Evolutionary conservation across 805 yeast genomes (phyloP).

Genomic region (Suhomyces sp.): DNA sequence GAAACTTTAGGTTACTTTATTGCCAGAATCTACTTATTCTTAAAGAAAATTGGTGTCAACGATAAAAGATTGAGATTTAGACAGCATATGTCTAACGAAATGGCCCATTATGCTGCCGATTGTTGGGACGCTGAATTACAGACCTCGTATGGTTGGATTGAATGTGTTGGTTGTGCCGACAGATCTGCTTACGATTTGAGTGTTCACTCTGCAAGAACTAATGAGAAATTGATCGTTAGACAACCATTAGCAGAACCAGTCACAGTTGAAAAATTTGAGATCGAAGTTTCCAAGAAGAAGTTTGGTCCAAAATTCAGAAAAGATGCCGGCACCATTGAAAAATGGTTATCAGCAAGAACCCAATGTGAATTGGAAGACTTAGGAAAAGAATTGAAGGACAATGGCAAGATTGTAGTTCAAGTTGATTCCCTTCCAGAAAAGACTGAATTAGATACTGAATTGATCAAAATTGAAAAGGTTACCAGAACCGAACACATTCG

Average conservation of each 20-base stretch:
- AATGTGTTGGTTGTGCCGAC: slow-evolving; percentile 99
- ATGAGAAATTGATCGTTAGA: slow-evolving; percentile 93
- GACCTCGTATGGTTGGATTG: slow-evolving; percentile 98
- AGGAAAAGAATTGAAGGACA: slow-evolving; percentile 60
- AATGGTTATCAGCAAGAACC: slow-evolving; percentile 70
- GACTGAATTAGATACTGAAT: slow-evolving; percentile 70
- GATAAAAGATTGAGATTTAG: slow-evolving; percentile 84
- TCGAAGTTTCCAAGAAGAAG: slow-evolving; percentile 87
- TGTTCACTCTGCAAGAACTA: slow-evolving; percentile 93
- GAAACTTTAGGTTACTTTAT: slow-evolving; percentile 96
- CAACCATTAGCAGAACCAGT: slow-evolving; percentile 83
- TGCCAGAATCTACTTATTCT: slow-evolving; percentile 86
- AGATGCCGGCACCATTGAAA: slow-evolving; percentile 90
- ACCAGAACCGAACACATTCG: slow-evolving; percentile 86
- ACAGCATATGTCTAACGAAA: slow-evolving; percentile 97
- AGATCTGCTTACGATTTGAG: slow-evolving; percentile 96
- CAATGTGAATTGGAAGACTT: slow-evolving; percentile 83
- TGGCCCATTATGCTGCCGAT: slow-evolving; percentile 99
- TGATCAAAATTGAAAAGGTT: slow-evolving; percentile 74
- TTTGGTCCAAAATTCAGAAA: slow-evolving; percentile 98
- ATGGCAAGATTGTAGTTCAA: slow-evolving; percentile 62
- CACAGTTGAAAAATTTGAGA: slow-evolving; percentile 78
- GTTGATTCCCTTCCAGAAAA: slow-evolving; percentile 65
- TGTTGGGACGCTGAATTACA: slow-evolving; percentile 99
- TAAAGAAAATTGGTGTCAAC: slow-evolving; percentile 88